phyloP scores from a whole-genome alignment of 345 rosid genomes.

The Brassica carinata region DNA sequence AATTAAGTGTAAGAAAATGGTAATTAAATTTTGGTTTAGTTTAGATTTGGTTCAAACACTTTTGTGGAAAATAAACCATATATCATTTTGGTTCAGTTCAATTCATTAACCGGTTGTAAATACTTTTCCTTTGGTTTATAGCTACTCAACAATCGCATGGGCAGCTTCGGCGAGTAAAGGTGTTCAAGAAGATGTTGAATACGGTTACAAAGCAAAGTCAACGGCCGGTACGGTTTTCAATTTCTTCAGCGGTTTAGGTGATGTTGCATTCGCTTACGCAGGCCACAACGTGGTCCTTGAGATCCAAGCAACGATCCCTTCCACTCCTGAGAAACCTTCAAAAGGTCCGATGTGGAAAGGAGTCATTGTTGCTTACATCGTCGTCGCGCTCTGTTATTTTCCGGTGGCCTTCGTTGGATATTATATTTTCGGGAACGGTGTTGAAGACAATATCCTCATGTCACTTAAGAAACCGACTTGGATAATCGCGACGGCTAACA shows the following conservation, averaged over 20 bases:
- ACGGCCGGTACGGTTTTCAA: conserved; percentile 57
- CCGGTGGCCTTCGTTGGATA: conserved; percentile 80
- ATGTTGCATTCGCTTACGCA: conserved; percentile 83
- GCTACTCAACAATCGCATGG: conserved; percentile 92
- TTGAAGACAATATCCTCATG: conserved; percentile 70
- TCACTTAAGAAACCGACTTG: conserved; percentile 69
- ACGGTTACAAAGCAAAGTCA: conserved; percentile 50
- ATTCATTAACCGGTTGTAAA: background rate
- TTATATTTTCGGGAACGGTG: conserved; percentile 58
- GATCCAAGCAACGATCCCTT: conserved; percentile 91
- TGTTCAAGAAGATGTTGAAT: conserved; percentile 48
- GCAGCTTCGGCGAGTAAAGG: conserved; percentile 64
- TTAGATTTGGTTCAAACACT: background rate
- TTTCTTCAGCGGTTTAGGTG: conserved; percentile 75
- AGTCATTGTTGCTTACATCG: conserved; percentile 66
- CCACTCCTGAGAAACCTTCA: conserved; percentile 81
- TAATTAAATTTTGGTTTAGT: background rate
- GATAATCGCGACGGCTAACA: conserved; percentile 66
- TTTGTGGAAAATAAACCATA: background rate
- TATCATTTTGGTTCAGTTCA: background rate
- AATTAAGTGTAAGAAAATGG: background rate
- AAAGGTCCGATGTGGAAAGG: conserved; percentile 93
- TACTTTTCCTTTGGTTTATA: background rate
- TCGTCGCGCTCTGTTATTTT: conserved; percentile 77
- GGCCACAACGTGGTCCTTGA: conserved; percentile 87